phyloP scores from a whole-genome alignment of 139 green algal genomes.

The Micromonas pusilla region DNA sequence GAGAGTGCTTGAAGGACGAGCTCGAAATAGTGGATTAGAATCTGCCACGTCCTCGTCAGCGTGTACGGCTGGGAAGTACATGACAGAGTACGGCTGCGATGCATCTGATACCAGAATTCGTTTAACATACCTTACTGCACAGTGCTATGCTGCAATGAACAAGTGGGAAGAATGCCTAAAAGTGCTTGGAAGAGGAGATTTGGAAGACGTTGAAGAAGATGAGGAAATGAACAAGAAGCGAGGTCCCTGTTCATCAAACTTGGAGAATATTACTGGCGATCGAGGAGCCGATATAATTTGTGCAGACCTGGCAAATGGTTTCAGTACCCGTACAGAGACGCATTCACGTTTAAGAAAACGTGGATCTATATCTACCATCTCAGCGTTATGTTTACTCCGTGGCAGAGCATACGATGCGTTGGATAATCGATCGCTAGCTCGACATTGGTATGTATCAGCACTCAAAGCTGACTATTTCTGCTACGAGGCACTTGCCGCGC shows the following conservation, averaged over 20 bases:
- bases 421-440: neutral
- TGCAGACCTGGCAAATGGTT: neutral
- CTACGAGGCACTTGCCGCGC: slow-evolving; percentile 78
- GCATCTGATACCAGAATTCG: slow-evolving; percentile 10
- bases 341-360: neutral
- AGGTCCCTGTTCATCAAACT: no score
- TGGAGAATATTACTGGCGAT: neutral
- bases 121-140: slow-evolving; percentile 39
- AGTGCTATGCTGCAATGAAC: slow-evolving; percentile 62
- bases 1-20: neutral
- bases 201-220: slow-evolving; percentile 28
- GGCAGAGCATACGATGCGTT: neutral
- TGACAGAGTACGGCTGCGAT: no score
- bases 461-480: slow-evolving; percentile 71
- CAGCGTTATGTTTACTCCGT: neutral
- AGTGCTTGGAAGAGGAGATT: slow-evolving; percentile 61
- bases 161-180: slow-evolving; percentile 86
- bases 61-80: no score
- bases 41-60: slow-evolving; percentile 17
- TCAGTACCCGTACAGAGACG: neutral
- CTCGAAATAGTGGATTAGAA: slow-evolving; percentile 6
- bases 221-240: neutral
- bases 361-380: neutral
- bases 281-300: neutral
- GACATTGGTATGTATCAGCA: neutral